Percentiles rank a stretch among this genome's conserved stretches.
Conservation (phyloP, 768 basidiomycete genomes). For the Tulasnella sp. region DNA sequence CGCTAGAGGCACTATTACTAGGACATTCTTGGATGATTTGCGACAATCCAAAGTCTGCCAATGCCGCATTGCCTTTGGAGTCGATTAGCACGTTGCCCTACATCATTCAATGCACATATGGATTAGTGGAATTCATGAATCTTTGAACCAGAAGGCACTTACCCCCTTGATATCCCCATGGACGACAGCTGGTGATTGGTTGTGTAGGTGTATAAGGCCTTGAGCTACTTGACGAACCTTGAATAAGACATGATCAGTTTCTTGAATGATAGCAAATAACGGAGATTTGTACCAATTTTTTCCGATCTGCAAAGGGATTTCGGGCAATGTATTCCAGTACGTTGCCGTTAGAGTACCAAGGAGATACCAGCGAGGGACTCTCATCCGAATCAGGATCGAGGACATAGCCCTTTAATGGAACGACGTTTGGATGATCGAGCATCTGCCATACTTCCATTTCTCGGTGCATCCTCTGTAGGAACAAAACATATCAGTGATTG, state of each 20-base stretch:
- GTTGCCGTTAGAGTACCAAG: background rate
- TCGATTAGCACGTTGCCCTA: conserved; percentile 1
- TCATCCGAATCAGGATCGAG: background rate
- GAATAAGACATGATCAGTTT: background rate
- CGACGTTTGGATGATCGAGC: background rate
- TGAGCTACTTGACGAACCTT: background rate
- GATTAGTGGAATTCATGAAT: too few species aligned
- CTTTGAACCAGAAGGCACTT: too few species aligned
- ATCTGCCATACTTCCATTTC: background rate
- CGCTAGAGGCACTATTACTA: background rate
- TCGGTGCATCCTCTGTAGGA: background rate
- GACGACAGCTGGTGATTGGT: background rate
- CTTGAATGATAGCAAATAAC: background rate
- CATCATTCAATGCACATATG: too few species aligned
- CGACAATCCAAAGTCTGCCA: background rate
- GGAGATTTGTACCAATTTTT: background rate
- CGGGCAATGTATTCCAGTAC: background rate
- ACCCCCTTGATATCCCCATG: conserved; percentile 1
- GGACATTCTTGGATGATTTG: background rate
- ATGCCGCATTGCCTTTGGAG: background rate
- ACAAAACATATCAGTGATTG: background rate
- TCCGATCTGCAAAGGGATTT: background rate
- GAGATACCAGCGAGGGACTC: background rate
- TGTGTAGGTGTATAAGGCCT: background rate
- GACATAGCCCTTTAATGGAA: background rate